Percentiles rank a stretch among this genome's conserved stretches.
Evolutionary conservation across 2,329 filamentous ascomycete genomes (phyloP).

Genomic region (Bisporella sp.): DNA sequence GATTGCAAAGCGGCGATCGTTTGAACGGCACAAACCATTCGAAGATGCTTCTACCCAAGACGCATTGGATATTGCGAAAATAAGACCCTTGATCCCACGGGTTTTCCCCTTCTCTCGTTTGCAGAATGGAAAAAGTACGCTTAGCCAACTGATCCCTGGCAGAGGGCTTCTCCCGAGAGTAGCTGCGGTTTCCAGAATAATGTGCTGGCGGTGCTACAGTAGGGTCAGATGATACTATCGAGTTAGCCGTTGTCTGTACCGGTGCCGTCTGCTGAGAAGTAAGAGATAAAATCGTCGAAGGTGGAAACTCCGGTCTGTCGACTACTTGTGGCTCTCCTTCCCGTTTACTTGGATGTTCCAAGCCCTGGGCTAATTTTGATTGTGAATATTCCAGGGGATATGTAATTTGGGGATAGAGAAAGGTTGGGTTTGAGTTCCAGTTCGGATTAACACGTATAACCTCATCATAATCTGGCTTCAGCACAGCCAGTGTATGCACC

Average conservation of each 20-base stretch:
- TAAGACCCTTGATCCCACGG: constrained; percentile 70
- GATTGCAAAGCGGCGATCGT: constrained; percentile 65
- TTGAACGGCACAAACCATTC: constrained; percentile 80
- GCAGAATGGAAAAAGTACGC: constrained; percentile 73
- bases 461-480: constrained; percentile 40
- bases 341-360: no score
- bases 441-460: constrained; percentile 17
- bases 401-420: constrained; percentile 44
- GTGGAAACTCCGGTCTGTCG: no score
- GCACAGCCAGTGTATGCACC: constrained; percentile 68
- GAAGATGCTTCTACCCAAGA: constrained; percentile 65
- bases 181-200: not conserved
- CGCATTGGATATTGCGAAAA: constrained; percentile 64
- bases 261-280: no score
- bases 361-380: no score
- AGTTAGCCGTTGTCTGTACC: no score
- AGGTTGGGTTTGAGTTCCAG: constrained; percentile 31
- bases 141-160: constrained; percentile 32
- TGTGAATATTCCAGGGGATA: constrained; percentile 43
- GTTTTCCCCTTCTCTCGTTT: constrained; percentile 64
- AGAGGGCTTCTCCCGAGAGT: not conserved
- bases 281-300: no score
- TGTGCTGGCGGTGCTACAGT: not conserved
- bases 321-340: no score
- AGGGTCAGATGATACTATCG: not conserved